phyloP scores from a whole-genome alignment of 208 protist genomes.

The Leishmania tropica region DNA sequence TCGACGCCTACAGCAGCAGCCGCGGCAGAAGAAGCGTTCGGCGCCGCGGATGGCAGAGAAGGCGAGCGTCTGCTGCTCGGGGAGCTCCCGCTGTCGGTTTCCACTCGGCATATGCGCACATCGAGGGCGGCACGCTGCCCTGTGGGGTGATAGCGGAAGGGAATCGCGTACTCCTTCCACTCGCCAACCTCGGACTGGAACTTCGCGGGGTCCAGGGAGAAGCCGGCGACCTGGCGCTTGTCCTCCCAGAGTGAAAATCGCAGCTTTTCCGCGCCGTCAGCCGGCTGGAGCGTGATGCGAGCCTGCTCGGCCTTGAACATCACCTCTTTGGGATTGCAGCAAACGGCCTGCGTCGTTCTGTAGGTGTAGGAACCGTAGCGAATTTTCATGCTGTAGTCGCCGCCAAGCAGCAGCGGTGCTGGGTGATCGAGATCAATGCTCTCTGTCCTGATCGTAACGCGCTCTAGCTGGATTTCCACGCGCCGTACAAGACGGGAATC shows the following conservation, averaged over 20 bases:
- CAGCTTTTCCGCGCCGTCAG: constrained; percentile 46
- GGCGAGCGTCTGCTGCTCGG: constrained; percentile 4
- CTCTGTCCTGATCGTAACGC: constrained; percentile 59
- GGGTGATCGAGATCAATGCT: constrained; percentile 58
- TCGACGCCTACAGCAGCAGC: background rate
- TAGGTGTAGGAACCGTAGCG: constrained; percentile 55
- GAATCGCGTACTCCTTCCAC: constrained; percentile 84
- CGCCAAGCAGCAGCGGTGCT: constrained; percentile 69
- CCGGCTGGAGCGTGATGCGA: constrained; percentile 31
- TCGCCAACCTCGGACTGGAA: constrained; percentile 41
- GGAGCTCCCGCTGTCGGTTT: background rate
- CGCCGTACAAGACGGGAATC: background rate
- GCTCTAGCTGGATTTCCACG: constrained; percentile 66
- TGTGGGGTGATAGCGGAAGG: constrained; percentile 86
- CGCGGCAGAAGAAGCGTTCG: background rate
- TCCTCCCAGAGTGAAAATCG: constrained; percentile 88
- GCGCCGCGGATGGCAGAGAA: constrained; percentile 12
- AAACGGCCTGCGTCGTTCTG: constrained; percentile 41
- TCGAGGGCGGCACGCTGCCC: constrained; percentile 66
- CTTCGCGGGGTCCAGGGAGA: constrained; percentile 78
- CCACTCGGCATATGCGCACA: constrained; percentile 48
- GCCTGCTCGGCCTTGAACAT: constrained; percentile 41
- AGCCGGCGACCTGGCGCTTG: constrained; percentile 75
- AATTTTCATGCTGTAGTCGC: constrained; percentile 69
- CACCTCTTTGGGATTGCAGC: constrained; percentile 62